Evolutionary conservation across 495 filamentous ascomycete species (phyloP), one percentile per base, ranked within the genome.

Genomic region (Clavariopsis aquatica): DNA sequence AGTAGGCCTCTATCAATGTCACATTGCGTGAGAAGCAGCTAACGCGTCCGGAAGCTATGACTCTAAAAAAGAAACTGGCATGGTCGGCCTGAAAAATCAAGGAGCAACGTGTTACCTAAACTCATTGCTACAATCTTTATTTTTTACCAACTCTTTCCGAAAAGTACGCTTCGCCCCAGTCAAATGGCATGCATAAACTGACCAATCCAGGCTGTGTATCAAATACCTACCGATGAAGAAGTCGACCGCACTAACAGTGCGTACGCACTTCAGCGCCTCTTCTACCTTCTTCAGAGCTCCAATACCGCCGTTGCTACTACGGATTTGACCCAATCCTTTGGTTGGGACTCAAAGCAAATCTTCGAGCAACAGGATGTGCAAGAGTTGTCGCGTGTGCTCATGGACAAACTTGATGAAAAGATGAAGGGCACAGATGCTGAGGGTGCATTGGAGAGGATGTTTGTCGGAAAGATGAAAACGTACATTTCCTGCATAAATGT

Each of bases 361-460:
- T 99, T 99, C 75, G 95, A 96, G 74, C 94, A 99, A 74, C 94
- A 99, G 78, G 94, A 99, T 77, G 94, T 99, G 8, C 94, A 99
- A 72, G 94, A 99, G 74, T 80, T 99, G 19, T 96, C 92, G 19
- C 83, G 94, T 45, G 96, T 97, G 73, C 81, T 99, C 29, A 98
- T 99, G 89, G 94, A 99, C 75, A 86, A 88, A 49, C 84, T 99
- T 78, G 94, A 98, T 72, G 86, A 92, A 71, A 91, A 88, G 73
- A 99, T 99, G 94, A 99, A 98, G 76, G 93, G 92, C 51, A 99
- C 94, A 10, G 85, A 88, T 49, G 91, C 91, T n/a, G 92, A 98
- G 69, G 96, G 95, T 67, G 90, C 89, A 1, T 80, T 99, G 22
- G 85, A 91, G 0, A 86, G 91, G 53, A 84, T 98, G 78, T 96